Base-by-base conservation (phyloP, 2,329 filamentous ascomycete species). In the Bipolaris cookei region DNA sequence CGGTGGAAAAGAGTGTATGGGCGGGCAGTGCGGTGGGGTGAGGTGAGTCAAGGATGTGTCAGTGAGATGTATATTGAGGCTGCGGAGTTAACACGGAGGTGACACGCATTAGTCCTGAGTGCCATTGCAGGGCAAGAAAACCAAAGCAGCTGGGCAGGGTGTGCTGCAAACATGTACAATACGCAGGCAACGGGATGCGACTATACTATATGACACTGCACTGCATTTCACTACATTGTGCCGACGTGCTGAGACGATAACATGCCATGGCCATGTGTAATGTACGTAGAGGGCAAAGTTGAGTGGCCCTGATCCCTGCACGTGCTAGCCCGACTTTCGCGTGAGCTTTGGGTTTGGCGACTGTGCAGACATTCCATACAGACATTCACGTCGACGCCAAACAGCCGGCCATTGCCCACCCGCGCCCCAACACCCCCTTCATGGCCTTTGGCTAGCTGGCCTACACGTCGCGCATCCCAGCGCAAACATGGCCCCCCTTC, bases 401-500 rank as follows among this genome's bases (percentile, higher is more conserved):
- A 70, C 68, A 69, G 38, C 56, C 50, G 46, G 56, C 55, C 51
- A 37, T 62, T 25, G 56, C 46, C 55, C 58, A 35, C 61, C 63
- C 62, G 43, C 66, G 52, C 61, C 54, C 10, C 39, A 25, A 25
- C 48, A 39, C 49, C 59, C 43, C 62, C 62, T 69, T 59, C 47
- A 76, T 76, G 74, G 74, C 68, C 70, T 65, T 67, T 65, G 67
- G 68, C 53, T 74, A 73, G 62, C 62, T 61, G 59, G 44, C 34
- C 25, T n/a, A 44, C 46, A 45, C 41, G 44, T 61, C 64, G 73
- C 74, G 73, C 73, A 75, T 58, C 61, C 58, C 59, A 68, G 74
- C 72, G 75, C 73, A 61, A 68, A 56, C 65, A 77, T 77, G 75
- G 71, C 75, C 54, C 67, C 74, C 49, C 60, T 66, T 34, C 64